phyloP scores from a whole-genome alignment of 768 basidiomycete species.

The Boletus rubescentipes region DNA sequence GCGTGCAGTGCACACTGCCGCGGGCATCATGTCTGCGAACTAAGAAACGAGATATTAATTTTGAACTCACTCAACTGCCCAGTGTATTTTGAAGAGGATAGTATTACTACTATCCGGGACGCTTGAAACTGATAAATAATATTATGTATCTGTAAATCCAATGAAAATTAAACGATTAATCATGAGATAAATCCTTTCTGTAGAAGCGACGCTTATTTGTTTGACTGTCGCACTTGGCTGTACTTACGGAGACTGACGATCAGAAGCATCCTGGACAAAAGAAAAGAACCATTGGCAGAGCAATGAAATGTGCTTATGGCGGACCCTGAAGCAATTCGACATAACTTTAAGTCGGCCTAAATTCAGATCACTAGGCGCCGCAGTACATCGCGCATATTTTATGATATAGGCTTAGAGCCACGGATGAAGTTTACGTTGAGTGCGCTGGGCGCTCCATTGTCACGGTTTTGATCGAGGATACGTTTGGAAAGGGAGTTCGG shows the following conservation, averaged over 20 bases:
- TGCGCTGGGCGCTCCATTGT: no score
- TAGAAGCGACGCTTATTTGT: constrained; percentile 23
- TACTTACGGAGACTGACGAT: constrained; percentile 6
- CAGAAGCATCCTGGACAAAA: constrained; percentile 13
- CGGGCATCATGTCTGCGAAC: not conserved
- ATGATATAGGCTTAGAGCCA: not conserved
- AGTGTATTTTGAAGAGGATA: no score
- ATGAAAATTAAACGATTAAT: not conserved
- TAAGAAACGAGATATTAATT: constrained; percentile 2
- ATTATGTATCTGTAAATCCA: no score
- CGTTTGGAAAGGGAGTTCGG: constrained; percentile 1
- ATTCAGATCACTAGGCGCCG: not conserved
- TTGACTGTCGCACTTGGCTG: not conserved
- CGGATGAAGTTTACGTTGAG: constrained; percentile 8
- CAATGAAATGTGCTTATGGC: constrained; percentile 4
- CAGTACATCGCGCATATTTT: not conserved
- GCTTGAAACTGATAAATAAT: no score
- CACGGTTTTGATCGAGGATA: not conserved
- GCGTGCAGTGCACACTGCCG: not conserved
- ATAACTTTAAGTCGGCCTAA: not conserved
- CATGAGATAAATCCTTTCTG: constrained; percentile 1
- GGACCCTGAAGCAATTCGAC: not conserved
- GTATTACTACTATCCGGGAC: no score
- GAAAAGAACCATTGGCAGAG: not conserved
- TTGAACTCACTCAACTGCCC: not conserved